Conservation (phyloP, 1,139 yeast species). For the Suhomyces taliae region DNA sequence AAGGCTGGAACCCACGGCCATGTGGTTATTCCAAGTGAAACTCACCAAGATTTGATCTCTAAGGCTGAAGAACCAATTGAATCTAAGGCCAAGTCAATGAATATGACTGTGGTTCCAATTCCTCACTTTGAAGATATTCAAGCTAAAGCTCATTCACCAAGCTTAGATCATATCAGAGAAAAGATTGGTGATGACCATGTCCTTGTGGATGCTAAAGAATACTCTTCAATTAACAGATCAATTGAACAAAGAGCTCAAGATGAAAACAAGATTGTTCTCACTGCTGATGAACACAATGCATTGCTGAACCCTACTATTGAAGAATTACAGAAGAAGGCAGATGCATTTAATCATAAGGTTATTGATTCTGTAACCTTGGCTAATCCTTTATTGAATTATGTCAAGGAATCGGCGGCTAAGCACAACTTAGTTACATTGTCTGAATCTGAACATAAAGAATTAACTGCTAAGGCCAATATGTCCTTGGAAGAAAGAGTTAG, state of each 20-base stretch:
- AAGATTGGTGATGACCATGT: conserved; percentile 20
- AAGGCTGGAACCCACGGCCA: conserved; percentile 16
- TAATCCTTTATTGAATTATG: conserved; percentile 10
- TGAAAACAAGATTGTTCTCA: conserved; percentile 19
- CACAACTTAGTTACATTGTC: conserved; percentile 18
- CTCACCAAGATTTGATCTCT: conserved; percentile 12
- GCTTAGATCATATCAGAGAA: conserved; percentile 21
- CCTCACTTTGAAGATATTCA: conserved; percentile 13
- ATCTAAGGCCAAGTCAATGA: conserved; percentile 16
- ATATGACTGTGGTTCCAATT: conserved; percentile 14
- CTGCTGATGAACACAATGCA: conserved; percentile 17
- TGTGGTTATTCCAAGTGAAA: conserved; percentile 14
- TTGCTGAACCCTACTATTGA: conserved; percentile 13
- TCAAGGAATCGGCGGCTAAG: conserved; percentile 4
- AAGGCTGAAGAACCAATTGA: conserved; percentile 15
- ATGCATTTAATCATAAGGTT: conserved; percentile 17
- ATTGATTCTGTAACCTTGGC: conserved; percentile 17
- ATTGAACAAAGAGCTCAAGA: conserved; percentile 21
- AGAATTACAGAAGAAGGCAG: conserved; percentile 17
- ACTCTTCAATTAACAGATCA: conserved; percentile 12
- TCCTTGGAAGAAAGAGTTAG: conserved; percentile 27
- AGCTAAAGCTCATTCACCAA: conserved; percentile 17
- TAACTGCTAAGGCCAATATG: conserved; percentile 9
- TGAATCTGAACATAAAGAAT: conserved; percentile 10
- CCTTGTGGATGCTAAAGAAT: conserved; percentile 6